phyloP scores from a whole-genome alignment of 2,329 filamentous ascomycete genomes.

The Cadophora sp. region DNA sequence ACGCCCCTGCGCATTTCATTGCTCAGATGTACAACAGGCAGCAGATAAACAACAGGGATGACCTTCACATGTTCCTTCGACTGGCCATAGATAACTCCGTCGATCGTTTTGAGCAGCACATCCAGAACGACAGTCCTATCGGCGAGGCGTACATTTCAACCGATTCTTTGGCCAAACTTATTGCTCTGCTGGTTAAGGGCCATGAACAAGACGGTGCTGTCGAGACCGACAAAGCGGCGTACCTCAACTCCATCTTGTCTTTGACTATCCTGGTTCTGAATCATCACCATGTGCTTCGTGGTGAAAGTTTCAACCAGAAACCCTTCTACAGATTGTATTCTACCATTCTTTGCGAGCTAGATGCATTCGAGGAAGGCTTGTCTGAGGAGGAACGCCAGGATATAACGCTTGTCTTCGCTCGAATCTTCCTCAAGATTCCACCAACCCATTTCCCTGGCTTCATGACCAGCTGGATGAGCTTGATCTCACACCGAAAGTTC shows the following conservation, averaged over 20 bases:
- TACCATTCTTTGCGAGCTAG: conserved; percentile 78
- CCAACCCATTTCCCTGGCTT: conserved; percentile 83
- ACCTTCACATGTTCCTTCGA: conserved; percentile 80
- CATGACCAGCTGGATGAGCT: conserved; percentile 80
- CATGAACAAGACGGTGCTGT: conserved; percentile 65
- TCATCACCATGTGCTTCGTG: conserved; percentile 81
- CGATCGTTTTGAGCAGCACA: conserved; percentile 75
- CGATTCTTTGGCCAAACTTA: conserved; percentile 83
- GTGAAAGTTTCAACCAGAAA: conserved; percentile 83
- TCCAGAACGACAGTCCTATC: conserved; percentile 64
- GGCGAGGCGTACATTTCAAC: conserved; percentile 65
- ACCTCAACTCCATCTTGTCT: conserved; percentile 79
- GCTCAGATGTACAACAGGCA: conserved; percentile 80
- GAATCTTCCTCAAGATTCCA: conserved; percentile 74
- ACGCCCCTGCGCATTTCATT: conserved; percentile 76
- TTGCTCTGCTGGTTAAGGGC: conserved; percentile 77
- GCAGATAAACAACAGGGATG: conserved; percentile 76
- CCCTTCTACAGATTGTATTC: conserved; percentile 93
- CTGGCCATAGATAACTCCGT: conserved; percentile 82
- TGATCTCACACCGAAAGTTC: conserved; percentile 86
- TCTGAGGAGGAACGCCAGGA: conserved; percentile 68
- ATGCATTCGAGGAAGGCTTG: conserved; percentile 62
- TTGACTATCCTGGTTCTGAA: conserved; percentile 83
- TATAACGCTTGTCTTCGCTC: conserved; percentile 75
- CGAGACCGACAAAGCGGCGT: conserved; percentile 68